Evolutionary conservation across 2,329 filamentous ascomycete genomes (phyloP).

Genomic region (Ophiostoma piceae): DNA sequence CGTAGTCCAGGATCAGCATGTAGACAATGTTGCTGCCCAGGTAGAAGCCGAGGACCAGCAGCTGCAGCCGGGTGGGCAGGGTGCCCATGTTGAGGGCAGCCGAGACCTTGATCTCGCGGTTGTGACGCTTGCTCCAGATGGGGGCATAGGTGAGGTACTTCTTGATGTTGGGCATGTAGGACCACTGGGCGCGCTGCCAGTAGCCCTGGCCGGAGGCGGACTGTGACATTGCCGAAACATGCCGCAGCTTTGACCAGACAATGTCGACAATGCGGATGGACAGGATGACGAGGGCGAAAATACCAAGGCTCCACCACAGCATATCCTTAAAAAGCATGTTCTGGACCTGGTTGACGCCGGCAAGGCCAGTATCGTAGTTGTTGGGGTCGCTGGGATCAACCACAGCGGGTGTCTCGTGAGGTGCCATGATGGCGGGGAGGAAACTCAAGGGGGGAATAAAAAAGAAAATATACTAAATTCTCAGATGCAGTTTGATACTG

Average conservation of each 20-base stretch:
- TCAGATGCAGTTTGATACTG: neutral
- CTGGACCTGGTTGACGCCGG: conserved; percentile 55
- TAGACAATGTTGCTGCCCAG: conserved; percentile 57
- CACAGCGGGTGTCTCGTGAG: conserved; percentile 33
- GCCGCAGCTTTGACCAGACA: conserved; percentile 51
- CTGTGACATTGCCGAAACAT: conserved; percentile 54
- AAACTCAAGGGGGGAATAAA: neutral
- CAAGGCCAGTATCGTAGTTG: conserved; percentile 51
- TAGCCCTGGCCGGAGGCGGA: conserved; percentile 51
- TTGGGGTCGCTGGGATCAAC: conserved; percentile 39
- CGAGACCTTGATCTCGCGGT: conserved; percentile 45
- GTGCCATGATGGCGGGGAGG: conserved; percentile 20
- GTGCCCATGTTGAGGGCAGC: conserved; percentile 50
- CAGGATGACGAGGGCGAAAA: conserved; percentile 50
- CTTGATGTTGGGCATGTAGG: conserved; percentile 58
- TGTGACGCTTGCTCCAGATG: conserved; percentile 60
- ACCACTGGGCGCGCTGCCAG: conserved; percentile 54
- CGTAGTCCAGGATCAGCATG: conserved; percentile 58
- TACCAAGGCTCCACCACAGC: conserved; percentile 58
- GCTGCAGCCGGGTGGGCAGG: conserved; percentile 60
- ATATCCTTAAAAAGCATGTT: conserved; percentile 54
- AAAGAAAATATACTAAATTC: neutral
- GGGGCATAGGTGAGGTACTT: conserved; percentile 60
- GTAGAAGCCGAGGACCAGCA: conserved; percentile 52
- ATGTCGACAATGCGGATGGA: conserved; percentile 50